Evolutionary conservation across 768 basidiomycete genomes (phyloP), one percentile per base, ranked within the genome.

Genomic region (Naganishia antarctica): DNA sequence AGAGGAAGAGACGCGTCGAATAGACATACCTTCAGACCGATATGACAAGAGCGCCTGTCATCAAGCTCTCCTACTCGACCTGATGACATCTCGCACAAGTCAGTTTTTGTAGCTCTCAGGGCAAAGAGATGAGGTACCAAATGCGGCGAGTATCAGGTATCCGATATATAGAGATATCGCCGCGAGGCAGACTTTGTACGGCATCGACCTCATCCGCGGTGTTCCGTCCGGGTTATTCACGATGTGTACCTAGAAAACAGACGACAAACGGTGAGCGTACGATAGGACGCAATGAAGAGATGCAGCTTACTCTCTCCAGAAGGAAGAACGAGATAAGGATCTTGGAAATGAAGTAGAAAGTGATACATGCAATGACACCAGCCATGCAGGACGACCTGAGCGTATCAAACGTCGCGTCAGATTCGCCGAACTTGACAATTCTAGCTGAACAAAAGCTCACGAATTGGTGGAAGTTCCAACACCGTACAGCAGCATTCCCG

Each of bases 301-400:
- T 2, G 9, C 4, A 13, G 21, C 53, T 57, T 57, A 57, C 53
- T n/a, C 53, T 41, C 31, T 57, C 53, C 7, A 57, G 34, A 32
- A 57, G 26, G 18, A 57, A 57, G 34, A 57, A 40, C 5, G 53
- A 57, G n/a, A 57, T 57, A 8, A 57, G 37, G 18, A 57, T 40
- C 23, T 57, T 57, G 34, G 53, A 57, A n/a, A 57, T 57, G 23
- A 57, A 57, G 34, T 57, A 57, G 23, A 57, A 57, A 8, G 53
- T 57, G 32, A 57, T 37, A 40, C 53, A 57, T 1, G 53, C 32
- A 13, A 57, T 26, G 1, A 57, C 53, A 15, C 34, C 53, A 11
- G 53, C 53, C 11, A 29, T 57, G 23, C 53, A 57, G 6, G 53
- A 32, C 11, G 53, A 40, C 3, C 53, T 57, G 53, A 37, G 34